Percentiles rank a stretch among this genome's conserved stretches.
These are phyloP conservation scores for Colletotrichum tropicicola DNA, from an alignment of 2,329 filamentous ascomycete species.

Conservation along the genomic window DNA sequence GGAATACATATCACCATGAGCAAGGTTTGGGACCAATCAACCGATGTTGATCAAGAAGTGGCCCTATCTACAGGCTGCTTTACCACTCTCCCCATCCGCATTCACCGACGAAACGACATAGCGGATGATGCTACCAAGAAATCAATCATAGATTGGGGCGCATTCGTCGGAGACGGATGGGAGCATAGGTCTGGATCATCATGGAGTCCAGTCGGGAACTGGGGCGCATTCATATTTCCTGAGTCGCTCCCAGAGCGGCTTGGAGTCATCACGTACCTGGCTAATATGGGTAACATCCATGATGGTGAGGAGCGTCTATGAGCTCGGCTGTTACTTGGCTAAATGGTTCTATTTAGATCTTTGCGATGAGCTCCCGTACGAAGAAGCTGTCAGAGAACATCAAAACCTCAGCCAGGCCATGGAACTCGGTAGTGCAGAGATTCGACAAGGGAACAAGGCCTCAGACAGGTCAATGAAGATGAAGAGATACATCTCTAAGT, in stretches of 20 bases:
- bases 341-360: too few relatives aligned
- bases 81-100: slow-evolving; percentile 10
- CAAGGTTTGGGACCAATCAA: neutral
- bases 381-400: slow-evolving; percentile 13
- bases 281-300: slow-evolving; percentile 17
- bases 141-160: slow-evolving; percentile 5
- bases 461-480: neutral
- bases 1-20: neutral
- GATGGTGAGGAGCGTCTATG: neutral
- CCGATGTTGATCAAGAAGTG: neutral
- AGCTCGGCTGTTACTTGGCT: too few relatives aligned
- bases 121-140: slow-evolving; percentile 9
- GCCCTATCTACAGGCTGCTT: slow-evolving; percentile 10
- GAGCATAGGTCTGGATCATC: slow-evolving; percentile 10
- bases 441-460: neutral
- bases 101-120: slow-evolving; percentile 7
- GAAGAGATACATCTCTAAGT: slow-evolving; percentile 8
- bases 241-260: slow-evolving; percentile 11
- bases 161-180: neutral
- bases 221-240: slow-evolving; percentile 18
- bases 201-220: slow-evolving; percentile 9
- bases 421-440: neutral
- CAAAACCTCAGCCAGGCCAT: neutral
- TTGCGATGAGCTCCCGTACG: slow-evolving; percentile 3
- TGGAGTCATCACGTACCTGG: slow-evolving; percentile 3